A percentile compares a stretch with the other conserved stretches of the same genome.
Evolutionary conservation across 2,329 filamentous ascomycete species (phyloP).

Genomic region (Ceratocystis eucalypticola): DNA sequence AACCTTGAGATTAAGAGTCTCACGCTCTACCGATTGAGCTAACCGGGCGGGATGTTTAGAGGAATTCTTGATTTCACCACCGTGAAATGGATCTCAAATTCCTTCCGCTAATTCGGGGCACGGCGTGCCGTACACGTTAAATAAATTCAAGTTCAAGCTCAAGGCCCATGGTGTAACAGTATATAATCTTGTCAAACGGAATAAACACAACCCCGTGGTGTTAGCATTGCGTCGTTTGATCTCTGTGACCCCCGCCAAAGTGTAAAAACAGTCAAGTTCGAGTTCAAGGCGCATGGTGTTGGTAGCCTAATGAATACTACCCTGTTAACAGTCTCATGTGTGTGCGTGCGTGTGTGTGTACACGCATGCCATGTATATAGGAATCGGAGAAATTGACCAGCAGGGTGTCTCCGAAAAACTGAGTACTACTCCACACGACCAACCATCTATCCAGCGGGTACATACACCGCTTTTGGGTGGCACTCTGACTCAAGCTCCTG

Average conservation of each 20-base stretch:
- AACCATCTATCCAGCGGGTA: not conserved
- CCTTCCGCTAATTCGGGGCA: not conserved
- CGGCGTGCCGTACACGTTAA: too few relatives aligned
- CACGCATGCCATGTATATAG: not conserved
- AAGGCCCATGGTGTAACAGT: too few relatives aligned
- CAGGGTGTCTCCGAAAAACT: not conserved
- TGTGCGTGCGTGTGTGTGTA: too few relatives aligned
- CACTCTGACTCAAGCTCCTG: not conserved
- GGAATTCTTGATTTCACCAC: not conserved
- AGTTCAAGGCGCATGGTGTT: too few relatives aligned
- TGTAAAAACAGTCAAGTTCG: too few relatives aligned
- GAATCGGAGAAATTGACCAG: not conserved
- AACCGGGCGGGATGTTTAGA: conserved; percentile 33
- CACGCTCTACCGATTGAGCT: conserved; percentile 62
- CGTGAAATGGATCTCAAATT: not conserved
- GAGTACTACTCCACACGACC: not conserved
- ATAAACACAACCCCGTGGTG: too few relatives aligned
- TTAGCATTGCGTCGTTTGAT: too few relatives aligned
- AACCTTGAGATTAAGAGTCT: conserved; percentile 48
- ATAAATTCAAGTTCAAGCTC: too few relatives aligned
- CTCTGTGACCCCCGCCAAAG: too few relatives aligned
- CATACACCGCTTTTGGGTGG: not conserved
- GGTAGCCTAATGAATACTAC: not conserved
- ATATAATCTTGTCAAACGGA: too few relatives aligned
- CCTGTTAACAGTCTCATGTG: not conserved